Conservation (phyloP, 164 flowering plant genomes). For the Sedum album region DNA sequence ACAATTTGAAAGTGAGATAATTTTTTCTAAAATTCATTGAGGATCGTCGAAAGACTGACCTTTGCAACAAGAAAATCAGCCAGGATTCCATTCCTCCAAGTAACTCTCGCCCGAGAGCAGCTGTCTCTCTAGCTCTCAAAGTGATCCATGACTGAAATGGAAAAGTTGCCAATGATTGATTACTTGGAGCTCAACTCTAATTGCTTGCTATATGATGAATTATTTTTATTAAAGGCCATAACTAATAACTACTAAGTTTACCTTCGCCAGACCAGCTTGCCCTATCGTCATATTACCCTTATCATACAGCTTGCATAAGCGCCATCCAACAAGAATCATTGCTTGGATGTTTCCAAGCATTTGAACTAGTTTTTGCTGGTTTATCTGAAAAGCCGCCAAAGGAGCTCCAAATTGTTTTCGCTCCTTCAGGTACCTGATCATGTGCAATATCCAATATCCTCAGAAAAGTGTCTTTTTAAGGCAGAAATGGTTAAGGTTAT, state of each 20-base stretch:
- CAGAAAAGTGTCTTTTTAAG: neutral
- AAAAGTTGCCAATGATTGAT: neutral
- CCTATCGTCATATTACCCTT: conserved; percentile 85
- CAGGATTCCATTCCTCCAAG: conserved; percentile 94
- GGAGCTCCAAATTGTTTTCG: conserved; percentile 97
- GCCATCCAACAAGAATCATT: conserved; percentile 92
- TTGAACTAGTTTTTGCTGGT: conserved; percentile 83
- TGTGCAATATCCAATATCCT: neutral
- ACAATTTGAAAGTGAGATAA: too few species aligned
- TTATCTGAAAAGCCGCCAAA: conserved; percentile 84
- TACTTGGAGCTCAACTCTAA: too few species aligned
- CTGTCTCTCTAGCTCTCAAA: conserved; percentile 73
- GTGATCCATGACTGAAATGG: conserved; percentile 73
- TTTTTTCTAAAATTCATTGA: too few species aligned
- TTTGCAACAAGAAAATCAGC: conserved; percentile 87
- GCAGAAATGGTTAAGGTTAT: neutral
- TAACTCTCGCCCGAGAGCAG: conserved; percentile 77
- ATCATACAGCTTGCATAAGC: conserved; percentile 87
- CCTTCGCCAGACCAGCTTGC: conserved; percentile 96
- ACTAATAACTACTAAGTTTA: conserved; percentile 16
- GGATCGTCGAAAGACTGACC: conserved; percentile 28
- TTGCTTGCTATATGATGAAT: neutral
- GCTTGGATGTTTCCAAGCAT: conserved; percentile 93
- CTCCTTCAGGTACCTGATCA: conserved; percentile 70
- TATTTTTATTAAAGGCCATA: neutral